A percentile compares a stretch with the other conserved stretches of the same genome.
Conservation (phyloP, 2,329 filamentous ascomycete species). For the Claviceps capensis region DNA sequence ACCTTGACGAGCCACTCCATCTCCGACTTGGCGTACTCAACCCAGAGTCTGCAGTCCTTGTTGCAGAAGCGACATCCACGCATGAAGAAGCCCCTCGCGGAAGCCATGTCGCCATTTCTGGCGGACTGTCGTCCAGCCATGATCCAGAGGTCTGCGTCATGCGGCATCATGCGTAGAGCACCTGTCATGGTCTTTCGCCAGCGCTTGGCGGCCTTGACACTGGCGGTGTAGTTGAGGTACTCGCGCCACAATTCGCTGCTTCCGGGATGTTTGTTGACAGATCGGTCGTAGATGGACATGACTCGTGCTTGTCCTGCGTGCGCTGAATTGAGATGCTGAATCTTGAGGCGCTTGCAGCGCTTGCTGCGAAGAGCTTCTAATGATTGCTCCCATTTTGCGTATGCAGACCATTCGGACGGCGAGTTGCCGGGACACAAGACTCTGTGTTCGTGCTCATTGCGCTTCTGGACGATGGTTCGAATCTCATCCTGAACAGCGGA, state of each 20-base stretch:
- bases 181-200: conserved; percentile 51
- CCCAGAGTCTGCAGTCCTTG: conserved; percentile 58
- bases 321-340: conserved; percentile 51
- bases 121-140: conserved; percentile 70
- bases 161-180: conserved; percentile 74
- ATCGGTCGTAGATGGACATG: conserved; percentile 80
- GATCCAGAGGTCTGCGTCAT: conserved; percentile 73
- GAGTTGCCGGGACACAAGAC: conserved; percentile 70
- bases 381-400: conserved; percentile 58
- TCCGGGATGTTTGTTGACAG: conserved; percentile 70
- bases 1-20: conserved; percentile 84
- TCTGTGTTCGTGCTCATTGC: conserved; percentile 86
- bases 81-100: conserved; percentile 74
- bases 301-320: conserved; percentile 69
- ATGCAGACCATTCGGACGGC: conserved; percentile 68
- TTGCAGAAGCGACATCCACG: conserved; percentile 83
- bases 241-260: conserved; percentile 76
- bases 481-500: conserved; percentile 60
- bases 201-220: conserved; percentile 50
- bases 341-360: conserved; percentile 65
- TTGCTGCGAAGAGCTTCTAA: conserved; percentile 69
- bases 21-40: conserved; percentile 83
- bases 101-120: conserved; percentile 71
- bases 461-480: conserved; percentile 71
- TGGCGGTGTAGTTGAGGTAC: conserved; percentile 70